phyloP scores from a whole-genome alignment of 164 flowering plant species.

The Amborella trichopoda region DNA sequence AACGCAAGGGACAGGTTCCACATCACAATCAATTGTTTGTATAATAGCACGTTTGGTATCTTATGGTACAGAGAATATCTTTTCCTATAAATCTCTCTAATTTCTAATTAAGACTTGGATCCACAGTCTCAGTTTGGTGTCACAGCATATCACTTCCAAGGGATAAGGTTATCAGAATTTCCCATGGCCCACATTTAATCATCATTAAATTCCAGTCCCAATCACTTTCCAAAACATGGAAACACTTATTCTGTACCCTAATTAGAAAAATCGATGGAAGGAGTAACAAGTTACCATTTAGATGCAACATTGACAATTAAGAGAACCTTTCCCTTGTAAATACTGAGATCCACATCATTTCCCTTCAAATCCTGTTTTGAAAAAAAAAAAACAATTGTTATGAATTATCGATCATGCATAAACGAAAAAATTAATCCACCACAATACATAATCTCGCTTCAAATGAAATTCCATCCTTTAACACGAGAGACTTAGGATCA shows the following conservation, averaged over 20 bases:
- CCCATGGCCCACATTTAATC: neutral
- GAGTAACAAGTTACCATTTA: slow-evolving; percentile 34
- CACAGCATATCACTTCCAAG: neutral
- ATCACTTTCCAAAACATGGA: neutral
- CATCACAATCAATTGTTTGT: too few relatives aligned
- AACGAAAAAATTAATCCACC: neutral
- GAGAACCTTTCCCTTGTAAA: slow-evolving; percentile 64
- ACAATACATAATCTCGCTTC: too few relatives aligned
- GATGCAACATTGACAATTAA: slow-evolving; percentile 83
- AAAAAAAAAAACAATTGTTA: neutral
- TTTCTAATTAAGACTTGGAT: neutral
- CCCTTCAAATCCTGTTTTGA: slow-evolving; percentile 56
- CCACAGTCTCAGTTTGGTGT: neutral
- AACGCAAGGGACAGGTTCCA: too few relatives aligned
- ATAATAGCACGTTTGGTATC: too few relatives aligned
- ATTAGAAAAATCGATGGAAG: neutral
- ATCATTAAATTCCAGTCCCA: neutral
- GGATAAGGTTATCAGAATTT: neutral
- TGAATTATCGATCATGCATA: too few relatives aligned
- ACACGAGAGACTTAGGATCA: neutral
- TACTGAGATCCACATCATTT: slow-evolving; percentile 58
- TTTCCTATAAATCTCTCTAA: too few relatives aligned
- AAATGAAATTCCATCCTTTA: neutral
- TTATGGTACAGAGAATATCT: too few relatives aligned
- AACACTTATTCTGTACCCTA: neutral